A percentile compares a stretch with the other conserved stretches of the same genome.
Evolutionary conservation across 495 filamentous ascomycete species (phyloP).

Genomic region (Letharia columbiana): DNA sequence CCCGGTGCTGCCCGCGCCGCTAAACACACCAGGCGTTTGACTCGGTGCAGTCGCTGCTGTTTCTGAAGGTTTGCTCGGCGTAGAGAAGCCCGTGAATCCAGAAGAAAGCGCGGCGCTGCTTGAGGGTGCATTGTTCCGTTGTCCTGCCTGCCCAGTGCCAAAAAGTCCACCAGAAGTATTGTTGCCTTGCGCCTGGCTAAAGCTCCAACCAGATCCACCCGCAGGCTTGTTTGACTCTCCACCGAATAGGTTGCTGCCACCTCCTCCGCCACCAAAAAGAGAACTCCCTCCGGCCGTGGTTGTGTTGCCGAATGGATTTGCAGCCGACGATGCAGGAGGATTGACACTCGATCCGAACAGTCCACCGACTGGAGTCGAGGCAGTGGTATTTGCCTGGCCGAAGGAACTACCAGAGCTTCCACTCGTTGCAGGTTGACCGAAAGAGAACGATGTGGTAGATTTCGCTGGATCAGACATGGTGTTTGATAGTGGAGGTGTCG

Average conservation of each 20-base stretch:
- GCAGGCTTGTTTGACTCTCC: conserved; percentile 14
- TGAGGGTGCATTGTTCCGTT: conserved; percentile 25
- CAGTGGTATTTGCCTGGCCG: conserved; percentile 19
- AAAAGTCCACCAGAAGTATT: conserved; percentile 31
- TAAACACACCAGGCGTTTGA: conserved; percentile 44
- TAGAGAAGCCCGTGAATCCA: conserved; percentile 30
- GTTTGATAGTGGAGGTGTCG: background rate
- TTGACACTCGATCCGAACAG: conserved; percentile 37
- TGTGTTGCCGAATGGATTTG: conserved; percentile 13
- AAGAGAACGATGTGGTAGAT: conserved; percentile 27
- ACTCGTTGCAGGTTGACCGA: conserved; percentile 32
- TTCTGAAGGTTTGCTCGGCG: conserved; percentile 37
- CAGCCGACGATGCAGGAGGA: conserved; percentile 11
- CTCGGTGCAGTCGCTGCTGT: conserved; percentile 32
- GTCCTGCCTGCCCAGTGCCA: conserved; percentile 33
- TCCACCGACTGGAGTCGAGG: conserved; percentile 19
- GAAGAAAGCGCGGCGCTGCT: conserved; percentile 27
- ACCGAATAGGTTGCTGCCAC: conserved; percentile 13
- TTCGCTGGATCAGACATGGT: conserved; percentile 27
- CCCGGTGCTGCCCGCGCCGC: conserved; percentile 27
- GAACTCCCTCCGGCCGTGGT: conserved; percentile 25
- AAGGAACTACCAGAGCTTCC: conserved; percentile 28
- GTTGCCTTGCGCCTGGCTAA: conserved; percentile 16
- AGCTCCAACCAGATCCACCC: conserved; percentile 9
- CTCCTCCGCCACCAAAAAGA: conserved; percentile 31